Conservation (phyloP, 1,284 basidiomycete species). For the Ceratobasidium sp. region DNA sequence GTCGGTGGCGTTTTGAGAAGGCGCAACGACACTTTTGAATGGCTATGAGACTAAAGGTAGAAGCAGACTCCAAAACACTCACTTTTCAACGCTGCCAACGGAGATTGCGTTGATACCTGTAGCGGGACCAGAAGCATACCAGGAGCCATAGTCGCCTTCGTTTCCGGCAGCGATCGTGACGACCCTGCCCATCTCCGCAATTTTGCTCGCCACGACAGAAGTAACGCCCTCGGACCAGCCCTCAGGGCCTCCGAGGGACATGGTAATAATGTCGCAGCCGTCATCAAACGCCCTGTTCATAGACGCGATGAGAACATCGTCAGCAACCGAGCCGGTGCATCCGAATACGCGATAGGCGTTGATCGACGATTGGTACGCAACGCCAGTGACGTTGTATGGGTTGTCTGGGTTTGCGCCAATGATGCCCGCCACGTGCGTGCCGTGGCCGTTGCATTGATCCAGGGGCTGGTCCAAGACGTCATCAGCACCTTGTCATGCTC, state of each 20-base stretch:
- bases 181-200: constrained; percentile 49
- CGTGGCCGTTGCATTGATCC: constrained; percentile 52
- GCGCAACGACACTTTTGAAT: background rate
- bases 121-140: constrained; percentile 40
- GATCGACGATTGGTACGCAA: constrained; percentile 39
- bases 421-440: constrained; percentile 53
- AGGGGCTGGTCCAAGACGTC: constrained; percentile 41
- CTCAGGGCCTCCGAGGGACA: constrained; percentile 52
- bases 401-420: constrained; percentile 50
- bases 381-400: constrained; percentile 46
- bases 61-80: no score
- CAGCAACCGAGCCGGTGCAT: constrained; percentile 27
- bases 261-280: constrained; percentile 54
- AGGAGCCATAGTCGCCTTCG: constrained; percentile 40
- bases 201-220: constrained; percentile 49
- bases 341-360: constrained; percentile 41
- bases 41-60: no score
- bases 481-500: background rate
- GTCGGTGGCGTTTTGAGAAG: background rate
- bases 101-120: constrained; percentile 38
- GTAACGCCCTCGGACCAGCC: constrained; percentile 50
- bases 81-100: constrained; percentile 42
- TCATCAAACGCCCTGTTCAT: constrained; percentile 46
- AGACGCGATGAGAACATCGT: constrained; percentile 40
- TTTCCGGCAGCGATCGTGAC: constrained; percentile 45